These are phyloP conservation scores for Cyberlindnera euphorbiiphila DNA, from an alignment of 805 yeast genomes.

Conservation along the genomic window DNA sequence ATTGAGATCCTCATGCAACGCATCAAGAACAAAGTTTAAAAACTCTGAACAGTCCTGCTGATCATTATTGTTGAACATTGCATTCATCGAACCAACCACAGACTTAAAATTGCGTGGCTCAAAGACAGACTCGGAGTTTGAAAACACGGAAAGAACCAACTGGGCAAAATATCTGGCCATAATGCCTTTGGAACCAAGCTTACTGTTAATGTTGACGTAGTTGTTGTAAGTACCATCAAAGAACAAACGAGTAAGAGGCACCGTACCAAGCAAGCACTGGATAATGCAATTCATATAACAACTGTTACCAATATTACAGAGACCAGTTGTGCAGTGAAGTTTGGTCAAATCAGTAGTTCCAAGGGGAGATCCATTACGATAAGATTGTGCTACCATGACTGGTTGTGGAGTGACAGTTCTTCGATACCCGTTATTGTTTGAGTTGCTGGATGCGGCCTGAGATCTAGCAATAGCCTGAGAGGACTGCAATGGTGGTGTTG, in stretches of 20 bases:
- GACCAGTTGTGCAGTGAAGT: constrained; percentile 55
- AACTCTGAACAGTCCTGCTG: constrained; percentile 90
- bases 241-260: constrained; percentile 60
- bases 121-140: constrained; percentile 42
- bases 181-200: constrained; percentile 77
- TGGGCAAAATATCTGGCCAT: constrained; percentile 66
- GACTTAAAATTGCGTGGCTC: constrained; percentile 63
- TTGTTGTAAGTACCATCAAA: constrained; percentile 54
- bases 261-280: constrained; percentile 81
- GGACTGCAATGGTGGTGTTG: constrained; percentile 5
- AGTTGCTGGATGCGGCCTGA: not conserved
- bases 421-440: not conserved
- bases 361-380: not conserved
- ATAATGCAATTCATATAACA: constrained; percentile 89
- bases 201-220: constrained; percentile 68
- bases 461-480: too few species aligned
- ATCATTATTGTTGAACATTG: constrained; percentile 59
- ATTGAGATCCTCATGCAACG: constrained; percentile 81
- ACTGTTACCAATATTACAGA: constrained; percentile 81
- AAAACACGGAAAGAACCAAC: constrained; percentile 51
- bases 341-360: constrained; percentile 6
- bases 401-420: constrained; percentile 13
- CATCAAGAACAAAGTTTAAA: constrained; percentile 67
- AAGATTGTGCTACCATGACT: not conserved
- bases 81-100: constrained; percentile 62